phyloP scores from a whole-genome alignment of 495 filamentous ascomycete species.

The Neurospora pannonica region DNA sequence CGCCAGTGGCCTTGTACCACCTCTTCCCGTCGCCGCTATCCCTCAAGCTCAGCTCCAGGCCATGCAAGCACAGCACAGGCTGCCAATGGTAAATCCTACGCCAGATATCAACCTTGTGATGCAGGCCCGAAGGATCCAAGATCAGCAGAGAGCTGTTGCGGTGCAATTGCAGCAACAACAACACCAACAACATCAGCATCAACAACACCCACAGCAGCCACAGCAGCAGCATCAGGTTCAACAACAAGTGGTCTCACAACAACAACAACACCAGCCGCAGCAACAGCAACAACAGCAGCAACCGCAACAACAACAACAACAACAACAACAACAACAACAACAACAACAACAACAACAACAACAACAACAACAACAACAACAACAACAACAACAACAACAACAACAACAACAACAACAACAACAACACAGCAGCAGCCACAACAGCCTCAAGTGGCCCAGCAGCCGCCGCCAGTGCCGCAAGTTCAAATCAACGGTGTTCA shows the following conservation, averaged over 20 bases:
- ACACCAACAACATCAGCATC: conserved; percentile 30
- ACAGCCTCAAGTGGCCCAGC: conserved; percentile 28
- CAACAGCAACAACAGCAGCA: conserved; percentile 29
- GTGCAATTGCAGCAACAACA: conserved; percentile 34
- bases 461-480: conserved; percentile 24
- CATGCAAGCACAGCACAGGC: conserved; percentile 48
- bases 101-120: conserved; percentile 45
- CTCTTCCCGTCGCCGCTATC: conserved; percentile 57
- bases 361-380: conserved; percentile 16
- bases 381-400: conserved; percentile 24
- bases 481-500: conserved; percentile 26
- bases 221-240: conserved; percentile 21
- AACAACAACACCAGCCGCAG: conserved; percentile 17
- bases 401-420: conserved; percentile 22
- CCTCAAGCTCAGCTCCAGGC: conserved; percentile 62
- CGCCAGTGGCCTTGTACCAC: conserved; percentile 39
- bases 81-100: conserved; percentile 57
- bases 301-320: conserved; percentile 22
- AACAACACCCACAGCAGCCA: conserved; percentile 24
- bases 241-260: not conserved
- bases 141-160: conserved; percentile 50
- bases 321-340: not conserved
- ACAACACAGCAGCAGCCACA: conserved; percentile 29
- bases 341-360: conserved; percentile 10
- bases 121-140: conserved; percentile 50